phyloP scores from a whole-genome alignment of 2,329 filamentous ascomycete genomes.

The Tolypocladium ovalisporum region DNA sequence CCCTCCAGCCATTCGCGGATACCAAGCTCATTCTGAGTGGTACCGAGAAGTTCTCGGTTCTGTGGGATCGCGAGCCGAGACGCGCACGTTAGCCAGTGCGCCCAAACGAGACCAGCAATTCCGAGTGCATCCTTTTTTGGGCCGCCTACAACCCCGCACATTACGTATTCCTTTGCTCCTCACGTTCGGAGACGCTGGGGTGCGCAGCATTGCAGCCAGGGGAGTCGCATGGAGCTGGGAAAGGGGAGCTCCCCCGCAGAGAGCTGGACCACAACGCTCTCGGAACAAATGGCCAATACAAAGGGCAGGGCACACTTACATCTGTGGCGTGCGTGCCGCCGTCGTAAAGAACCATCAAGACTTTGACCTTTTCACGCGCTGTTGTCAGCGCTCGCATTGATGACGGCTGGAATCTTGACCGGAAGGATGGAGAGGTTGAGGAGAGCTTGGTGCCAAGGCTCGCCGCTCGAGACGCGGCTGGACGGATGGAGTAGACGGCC shows the following conservation, averaged over 20 bases:
- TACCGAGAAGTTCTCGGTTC: slow-evolving; percentile 78
- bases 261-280: too few species aligned
- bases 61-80: slow-evolving; percentile 14
- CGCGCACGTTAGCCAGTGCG: not conserved
- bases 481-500: slow-evolving; percentile 5
- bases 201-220: not conserved
- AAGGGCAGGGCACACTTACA: slow-evolving; percentile 34
- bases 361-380: slow-evolving; percentile 63
- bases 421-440: slow-evolving; percentile 17
- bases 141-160: slow-evolving; percentile 3
- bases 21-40: slow-evolving; percentile 96
- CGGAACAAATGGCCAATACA: too few species aligned
- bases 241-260: not conserved
- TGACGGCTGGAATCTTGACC: slow-evolving; percentile 31
- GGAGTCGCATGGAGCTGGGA: not conserved
- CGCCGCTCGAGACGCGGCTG: slow-evolving; percentile 7
- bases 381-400: slow-evolving; percentile 31
- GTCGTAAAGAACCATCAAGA: slow-evolving; percentile 90
- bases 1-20: slow-evolving; percentile 96
- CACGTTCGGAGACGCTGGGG: not conserved
- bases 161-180: not conserved
- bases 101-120: not conserved
- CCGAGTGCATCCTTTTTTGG: not conserved
- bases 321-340: slow-evolving; percentile 80
- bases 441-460: slow-evolving; percentile 7